Evolutionary conservation across 2,329 filamentous ascomycete species (phyloP), one percentile per base, ranked within the genome.

Genomic region (Epichloe uncinata): DNA sequence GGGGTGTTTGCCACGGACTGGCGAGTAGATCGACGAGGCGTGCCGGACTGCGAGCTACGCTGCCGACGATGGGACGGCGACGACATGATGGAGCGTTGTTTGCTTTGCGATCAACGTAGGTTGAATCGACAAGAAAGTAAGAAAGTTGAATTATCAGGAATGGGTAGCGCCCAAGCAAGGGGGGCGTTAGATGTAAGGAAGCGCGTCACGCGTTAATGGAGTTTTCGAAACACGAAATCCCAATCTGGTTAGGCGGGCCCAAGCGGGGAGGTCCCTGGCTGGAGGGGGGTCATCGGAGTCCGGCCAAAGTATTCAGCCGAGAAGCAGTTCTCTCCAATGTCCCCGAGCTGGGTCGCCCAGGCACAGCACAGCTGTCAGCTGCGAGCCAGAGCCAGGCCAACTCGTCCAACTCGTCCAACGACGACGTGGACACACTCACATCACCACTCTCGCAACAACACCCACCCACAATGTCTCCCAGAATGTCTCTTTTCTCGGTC

Each of bases 401-500:
- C 36, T 22, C n/a, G 36, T n/a, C 45, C 36, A 47, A 22, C 36
- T 22, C n/a, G 36, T n/a, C 36, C 40, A 4, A 30, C 40, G 40
- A 13, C n/a, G 11, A 9, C 40, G 40, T 18, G n/a, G 40, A 15
- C 26, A 44, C 26, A 44, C 41, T 20, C 46, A 35, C 15, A 45
- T 45, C 16, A 43, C 51, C 43, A 46, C 42, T 36, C 42, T 47
- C 40, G 42, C 48, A 47, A 11, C 48, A 42, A 38, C 45, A 43
- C 49, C 45, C 33, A 33, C 54, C 35, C 60, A 63, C 48, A 55
- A 88, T 89, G 85, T 78, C 83, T 58, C 82, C 83, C 55, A 79
- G 81, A 70, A 81, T 88, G 72, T 84, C 83, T 55, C 77, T 89
- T 42, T 84, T 85, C 72, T 81, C 82, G 61, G 77, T 89, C 63